These are phyloP conservation scores for Huntiella abstrusa DNA, from an alignment of 2,329 filamentous ascomycete genomes.

Conservation along the genomic window DNA sequence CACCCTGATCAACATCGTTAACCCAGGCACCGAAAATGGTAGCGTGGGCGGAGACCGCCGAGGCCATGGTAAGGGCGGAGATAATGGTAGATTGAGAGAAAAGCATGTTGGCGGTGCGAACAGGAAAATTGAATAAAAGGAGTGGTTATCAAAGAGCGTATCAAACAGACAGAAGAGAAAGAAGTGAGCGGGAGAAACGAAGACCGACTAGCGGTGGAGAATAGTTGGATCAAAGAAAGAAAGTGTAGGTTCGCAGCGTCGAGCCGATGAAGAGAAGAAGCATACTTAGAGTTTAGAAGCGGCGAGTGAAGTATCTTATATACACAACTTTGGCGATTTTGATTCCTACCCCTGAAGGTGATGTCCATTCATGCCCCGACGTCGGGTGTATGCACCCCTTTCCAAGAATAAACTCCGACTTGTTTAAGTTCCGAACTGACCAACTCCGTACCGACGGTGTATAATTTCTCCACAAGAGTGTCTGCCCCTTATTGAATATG, in stretches of 20 bases:
- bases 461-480: too few relatives aligned
- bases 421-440: too few relatives aligned
- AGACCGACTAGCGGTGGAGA: not conserved
- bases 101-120: conserved; percentile 5
- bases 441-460: too few relatives aligned
- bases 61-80: conserved; percentile 21
- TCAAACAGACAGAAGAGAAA: conserved; percentile 3
- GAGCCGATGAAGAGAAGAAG: conserved; percentile 6
- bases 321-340: too few relatives aligned
- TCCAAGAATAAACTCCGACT: too few relatives aligned
- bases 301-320: too few relatives aligned
- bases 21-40: conserved; percentile 28
- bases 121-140: not conserved
- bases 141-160: not conserved
- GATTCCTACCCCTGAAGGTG: too few relatives aligned
- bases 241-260: conserved; percentile 7
- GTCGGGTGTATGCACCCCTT: too few relatives aligned
- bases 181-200: not conserved
- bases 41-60: conserved; percentile 25
- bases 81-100: conserved; percentile 12
- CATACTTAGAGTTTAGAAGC: too few relatives aligned
- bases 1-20: conserved; percentile 26
- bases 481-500: too few relatives aligned
- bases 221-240: not conserved
- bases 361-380: too few relatives aligned